Percentiles rank a stretch among this genome's conserved stretches.
These are phyloP conservation scores for Lentinula raphanica DNA, from an alignment of 768 basidiomycete genomes.

Conservation along the genomic window DNA sequence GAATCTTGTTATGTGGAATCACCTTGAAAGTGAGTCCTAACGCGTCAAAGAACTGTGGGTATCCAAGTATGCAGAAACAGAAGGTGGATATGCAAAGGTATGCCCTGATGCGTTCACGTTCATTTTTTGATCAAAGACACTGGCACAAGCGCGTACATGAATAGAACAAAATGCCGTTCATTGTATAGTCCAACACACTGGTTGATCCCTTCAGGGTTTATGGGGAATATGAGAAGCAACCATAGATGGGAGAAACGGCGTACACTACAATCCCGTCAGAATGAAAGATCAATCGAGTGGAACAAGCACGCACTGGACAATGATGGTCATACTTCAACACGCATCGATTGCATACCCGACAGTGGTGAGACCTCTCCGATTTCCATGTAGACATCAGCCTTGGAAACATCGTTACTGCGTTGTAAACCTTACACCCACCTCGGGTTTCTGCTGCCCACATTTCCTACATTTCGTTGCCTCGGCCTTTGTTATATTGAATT, in stretches of 20 bases:
- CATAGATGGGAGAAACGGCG: slow-evolving; percentile 16
- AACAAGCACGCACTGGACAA: slow-evolving; percentile 68
- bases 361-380: slow-evolving; percentile 84
- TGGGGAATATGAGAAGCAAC: neutral
- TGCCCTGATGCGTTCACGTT: too few relatives aligned
- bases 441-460: slow-evolving; percentile 67
- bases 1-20: slow-evolving; percentile 7
- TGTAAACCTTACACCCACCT: slow-evolving; percentile 44
- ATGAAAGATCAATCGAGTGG: slow-evolving; percentile 2
- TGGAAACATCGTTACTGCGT: neutral
- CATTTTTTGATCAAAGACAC: neutral
- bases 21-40: slow-evolving; percentile 50
- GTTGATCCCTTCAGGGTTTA: slow-evolving; percentile 83
- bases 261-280: slow-evolving; percentile 28
- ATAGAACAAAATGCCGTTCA: slow-evolving; percentile 92
- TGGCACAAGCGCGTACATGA: slow-evolving; percentile 57
- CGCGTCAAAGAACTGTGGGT: slow-evolving; percentile 49
- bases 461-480: slow-evolving; percentile 57
- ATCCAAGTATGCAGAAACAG: slow-evolving; percentile 61
- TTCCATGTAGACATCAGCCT: neutral
- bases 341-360: slow-evolving; percentile 85
- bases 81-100: slow-evolving; percentile 75
- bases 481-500: slow-evolving; percentile 48
- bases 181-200: slow-evolving; percentile 96
- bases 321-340: slow-evolving; percentile 90